Conservation (phyloP, 1,284 basidiomycete genomes). For the Spongispora temasekensis region DNA sequence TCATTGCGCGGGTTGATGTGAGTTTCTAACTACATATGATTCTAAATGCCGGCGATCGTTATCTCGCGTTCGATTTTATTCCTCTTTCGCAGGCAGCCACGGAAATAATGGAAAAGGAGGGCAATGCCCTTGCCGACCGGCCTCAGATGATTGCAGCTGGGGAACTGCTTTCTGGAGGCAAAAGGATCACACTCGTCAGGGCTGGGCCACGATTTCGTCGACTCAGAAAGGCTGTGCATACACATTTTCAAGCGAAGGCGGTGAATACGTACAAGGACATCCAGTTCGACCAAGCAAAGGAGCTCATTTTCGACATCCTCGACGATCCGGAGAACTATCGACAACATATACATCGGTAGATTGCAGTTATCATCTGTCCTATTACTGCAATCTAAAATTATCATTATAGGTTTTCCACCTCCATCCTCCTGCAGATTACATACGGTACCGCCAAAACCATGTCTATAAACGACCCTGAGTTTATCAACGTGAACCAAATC, state of each 20-base stretch:
- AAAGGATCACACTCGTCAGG: conserved; percentile 26
- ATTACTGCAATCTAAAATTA: too few species aligned
- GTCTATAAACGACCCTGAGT: conserved; percentile 57
- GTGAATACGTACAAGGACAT: conserved; percentile 37
- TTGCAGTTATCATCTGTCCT: too few species aligned
- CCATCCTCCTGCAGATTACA: conserved; percentile 62
- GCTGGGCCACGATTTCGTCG: conserved; percentile 34
- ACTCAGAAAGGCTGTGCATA: conserved; percentile 39
- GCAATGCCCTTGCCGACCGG: conserved; percentile 35
- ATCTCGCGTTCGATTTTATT: too few species aligned
- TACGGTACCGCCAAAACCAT: conserved; percentile 58
- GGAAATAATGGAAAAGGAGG: conserved; percentile 43
- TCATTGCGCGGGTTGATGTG: conserved; percentile 37
- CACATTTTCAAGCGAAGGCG: conserved; percentile 40
- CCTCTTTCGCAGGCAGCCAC: conserved; percentile 27
- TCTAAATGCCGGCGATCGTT: too few species aligned
- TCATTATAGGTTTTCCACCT: conserved; percentile 54
- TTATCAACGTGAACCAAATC: conserved; percentile 48
- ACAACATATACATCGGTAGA: conserved; percentile 31
- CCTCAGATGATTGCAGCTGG: conserved; percentile 34
- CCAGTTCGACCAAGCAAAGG: conserved; percentile 38
- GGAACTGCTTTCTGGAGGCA: conserved; percentile 33
- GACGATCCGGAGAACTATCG: conserved; percentile 37
- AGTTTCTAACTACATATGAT: not conserved
- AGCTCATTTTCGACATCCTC: conserved; percentile 42